These are phyloP conservation scores for Dendrostoma leiphaemia DNA, from an alignment of 2,329 filamentous ascomycete genomes.

Conservation along the genomic window DNA sequence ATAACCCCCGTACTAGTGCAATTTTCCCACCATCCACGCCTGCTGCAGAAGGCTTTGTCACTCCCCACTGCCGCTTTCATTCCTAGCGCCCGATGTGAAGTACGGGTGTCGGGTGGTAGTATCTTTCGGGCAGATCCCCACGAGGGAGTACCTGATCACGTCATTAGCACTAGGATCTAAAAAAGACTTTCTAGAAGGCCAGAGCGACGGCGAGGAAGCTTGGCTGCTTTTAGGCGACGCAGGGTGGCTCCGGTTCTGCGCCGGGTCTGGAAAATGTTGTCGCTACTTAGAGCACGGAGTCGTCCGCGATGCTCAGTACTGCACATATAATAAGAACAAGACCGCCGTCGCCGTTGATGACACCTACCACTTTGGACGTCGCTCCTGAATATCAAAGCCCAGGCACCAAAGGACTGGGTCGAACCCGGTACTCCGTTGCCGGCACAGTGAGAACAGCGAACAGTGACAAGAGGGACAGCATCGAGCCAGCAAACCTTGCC, in stretches of 20 bases:
- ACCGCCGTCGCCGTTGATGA: background rate
- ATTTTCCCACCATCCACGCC: background rate
- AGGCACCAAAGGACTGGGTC: background rate
- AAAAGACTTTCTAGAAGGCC: slow-evolving; percentile 12
- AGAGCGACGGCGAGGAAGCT: background rate
- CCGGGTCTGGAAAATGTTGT: slow-evolving; percentile 9
- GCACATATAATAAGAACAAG: background rate
- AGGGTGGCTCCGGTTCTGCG: slow-evolving; percentile 3
- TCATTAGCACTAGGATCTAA: slow-evolving; percentile 13
- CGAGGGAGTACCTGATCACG: slow-evolving; percentile 18
- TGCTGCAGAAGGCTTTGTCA: slow-evolving; percentile 5
- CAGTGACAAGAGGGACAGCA: background rate
- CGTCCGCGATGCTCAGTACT: background rate
- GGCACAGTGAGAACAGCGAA: slow-evolving; percentile 9
- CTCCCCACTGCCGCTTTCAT: background rate
- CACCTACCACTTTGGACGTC: slow-evolving; percentile 10
- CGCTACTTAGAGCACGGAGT: background rate
- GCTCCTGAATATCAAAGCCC: background rate
- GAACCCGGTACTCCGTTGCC: slow-evolving; percentile 7
- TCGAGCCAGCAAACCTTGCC: slow-evolving; percentile 2
- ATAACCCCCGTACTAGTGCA: background rate
- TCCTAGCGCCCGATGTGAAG: background rate
- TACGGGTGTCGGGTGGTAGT: slow-evolving; percentile 4
- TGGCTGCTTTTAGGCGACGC: background rate
- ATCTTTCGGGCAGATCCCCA: background rate